Conservation (phyloP, 2,329 filamentous ascomycete genomes). For the Cladosporium sp. region DNA sequence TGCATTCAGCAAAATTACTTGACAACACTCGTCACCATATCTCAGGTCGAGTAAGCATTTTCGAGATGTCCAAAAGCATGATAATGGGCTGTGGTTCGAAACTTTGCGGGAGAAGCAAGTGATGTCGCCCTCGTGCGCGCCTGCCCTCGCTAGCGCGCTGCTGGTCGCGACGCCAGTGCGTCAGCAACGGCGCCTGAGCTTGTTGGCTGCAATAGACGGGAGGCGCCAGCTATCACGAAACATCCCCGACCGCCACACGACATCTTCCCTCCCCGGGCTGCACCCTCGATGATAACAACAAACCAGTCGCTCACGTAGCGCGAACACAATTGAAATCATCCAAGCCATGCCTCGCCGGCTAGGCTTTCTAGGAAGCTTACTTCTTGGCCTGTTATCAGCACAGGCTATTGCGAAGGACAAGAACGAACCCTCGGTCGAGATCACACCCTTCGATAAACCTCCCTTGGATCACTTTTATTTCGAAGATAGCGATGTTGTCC, state of each 20-base stretch:
- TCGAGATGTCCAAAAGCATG: neutral
- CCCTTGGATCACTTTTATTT: slow-evolving; percentile 79
- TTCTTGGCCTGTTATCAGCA: slow-evolving; percentile 21
- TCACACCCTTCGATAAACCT: slow-evolving; percentile 58
- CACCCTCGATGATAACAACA: slow-evolving; percentile 3
- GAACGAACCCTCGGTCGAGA: slow-evolving; percentile 53
- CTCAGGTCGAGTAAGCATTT: neutral
- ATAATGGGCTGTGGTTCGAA: neutral
- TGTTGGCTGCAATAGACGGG: neutral
- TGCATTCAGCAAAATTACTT: neutral
- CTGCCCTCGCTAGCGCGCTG: neutral
- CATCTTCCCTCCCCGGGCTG: neutral
- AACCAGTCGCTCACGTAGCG: slow-evolving; percentile 9
- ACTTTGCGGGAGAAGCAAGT: neutral
- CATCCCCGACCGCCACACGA: neutral
- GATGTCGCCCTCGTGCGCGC: neutral
- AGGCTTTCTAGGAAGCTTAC: slow-evolving; percentile 10
- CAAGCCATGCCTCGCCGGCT: slow-evolving; percentile 9
- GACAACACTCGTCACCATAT: neutral
- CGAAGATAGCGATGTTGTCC: slow-evolving; percentile 73
- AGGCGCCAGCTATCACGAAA: slow-evolving; percentile 7
- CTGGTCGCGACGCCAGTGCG: slow-evolving; percentile 12
- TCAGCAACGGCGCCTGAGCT: neutral
- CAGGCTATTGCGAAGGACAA: slow-evolving; percentile 24
- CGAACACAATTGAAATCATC: neutral